Base-by-base conservation (phyloP, 1,284 basidiomycete species). In the Rhodotorula sp. region DNA sequence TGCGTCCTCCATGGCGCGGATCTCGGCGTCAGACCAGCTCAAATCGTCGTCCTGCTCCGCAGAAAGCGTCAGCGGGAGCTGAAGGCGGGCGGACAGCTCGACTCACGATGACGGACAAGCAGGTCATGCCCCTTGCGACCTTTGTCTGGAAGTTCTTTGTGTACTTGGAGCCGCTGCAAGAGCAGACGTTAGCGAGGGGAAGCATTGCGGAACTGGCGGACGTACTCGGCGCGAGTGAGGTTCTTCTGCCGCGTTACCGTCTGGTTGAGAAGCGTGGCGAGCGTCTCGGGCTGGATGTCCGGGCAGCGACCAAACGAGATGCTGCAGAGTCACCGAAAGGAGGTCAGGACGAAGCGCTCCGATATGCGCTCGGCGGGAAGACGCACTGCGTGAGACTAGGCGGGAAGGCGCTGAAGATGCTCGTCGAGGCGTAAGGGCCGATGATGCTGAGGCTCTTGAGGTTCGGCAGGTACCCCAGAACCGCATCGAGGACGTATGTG, bases 401-500 rank as follows among this genome's bases (percentile, higher is more conserved):
- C 29, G 70, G 73, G 49, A 72, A 49, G 49, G 54, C 52, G 29
- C n/a, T 19, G 61, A 74, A 74, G 27, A 68, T 19, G 30, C 30
- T 19, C 17, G 56, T 56, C 13, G 60, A 64, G 3, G 73, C 73
- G 29, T 67, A 51, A 8, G 62, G 59, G 1, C 73, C 73, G 29
- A 51, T 52, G 62, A 66, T 72, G 51, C 44, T 48, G 15, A 72
- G 34, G 0, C 36, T 49, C 4, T 54, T 61, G 24, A 74, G 34
- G 46, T 70, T 54, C 9, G 70, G 73, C 4, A 74, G 36, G 58
- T 47, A 74, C 2, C 39, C 60, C 30, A 69, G 24, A 44, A 68
- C 24, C 22, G 63, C 70, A 46, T 74, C 73, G 58, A 73, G 68
- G 29, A 70, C 32, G 63, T 49, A 66, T 27, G 56, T 56, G 51